Percentiles rank a stretch among this genome's conserved stretches.
phyloP scores from a whole-genome alignment of 2,329 filamentous ascomycete species.

The Albophoma yamanashiensis region DNA sequence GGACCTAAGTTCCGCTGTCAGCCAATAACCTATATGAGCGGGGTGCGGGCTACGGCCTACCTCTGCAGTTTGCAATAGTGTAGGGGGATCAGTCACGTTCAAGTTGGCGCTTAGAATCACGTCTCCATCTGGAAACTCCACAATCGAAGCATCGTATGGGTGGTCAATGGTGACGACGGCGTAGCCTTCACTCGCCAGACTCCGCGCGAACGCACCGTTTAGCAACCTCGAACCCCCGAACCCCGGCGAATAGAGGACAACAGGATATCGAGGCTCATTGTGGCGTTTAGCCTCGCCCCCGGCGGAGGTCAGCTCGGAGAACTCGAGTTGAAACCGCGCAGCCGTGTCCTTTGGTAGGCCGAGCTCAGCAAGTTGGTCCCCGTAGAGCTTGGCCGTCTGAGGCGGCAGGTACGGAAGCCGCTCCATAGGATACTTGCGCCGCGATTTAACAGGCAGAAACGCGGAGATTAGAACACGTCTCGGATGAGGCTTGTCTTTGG shows the following conservation, averaged over 20 bases:
- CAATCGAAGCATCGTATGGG: conserved; percentile 27
- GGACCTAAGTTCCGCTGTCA: conserved; percentile 9
- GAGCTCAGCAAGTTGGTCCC: not conserved
- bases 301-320: not conserved
- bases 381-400: conserved; percentile 2
- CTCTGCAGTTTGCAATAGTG: not conserved
- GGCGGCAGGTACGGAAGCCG: conserved; percentile 7
- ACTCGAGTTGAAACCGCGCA: not conserved
- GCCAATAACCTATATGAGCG: not conserved
- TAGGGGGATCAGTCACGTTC: conserved; percentile 1
- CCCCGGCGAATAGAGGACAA: conserved; percentile 31
- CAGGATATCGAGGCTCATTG: conserved; percentile 6
- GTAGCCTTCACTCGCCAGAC: conserved; percentile 32
- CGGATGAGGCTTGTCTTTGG: conserved; percentile 2
- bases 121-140: conserved; percentile 30
- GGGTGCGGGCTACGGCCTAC: not conserved
- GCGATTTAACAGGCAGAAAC: not conserved
- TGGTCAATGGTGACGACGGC: conserved; percentile 35
- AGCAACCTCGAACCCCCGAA: conserved; percentile 24
- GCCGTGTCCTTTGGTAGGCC: not conserved
- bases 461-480: not conserved
- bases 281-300: not conserved
- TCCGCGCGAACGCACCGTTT: conserved; percentile 26
- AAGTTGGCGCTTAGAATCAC: conserved; percentile 8
- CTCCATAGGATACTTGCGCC: not conserved